phyloP scores from a whole-genome alignment of 176 grass and related monocot species.

The Chloris gayana region DNA sequence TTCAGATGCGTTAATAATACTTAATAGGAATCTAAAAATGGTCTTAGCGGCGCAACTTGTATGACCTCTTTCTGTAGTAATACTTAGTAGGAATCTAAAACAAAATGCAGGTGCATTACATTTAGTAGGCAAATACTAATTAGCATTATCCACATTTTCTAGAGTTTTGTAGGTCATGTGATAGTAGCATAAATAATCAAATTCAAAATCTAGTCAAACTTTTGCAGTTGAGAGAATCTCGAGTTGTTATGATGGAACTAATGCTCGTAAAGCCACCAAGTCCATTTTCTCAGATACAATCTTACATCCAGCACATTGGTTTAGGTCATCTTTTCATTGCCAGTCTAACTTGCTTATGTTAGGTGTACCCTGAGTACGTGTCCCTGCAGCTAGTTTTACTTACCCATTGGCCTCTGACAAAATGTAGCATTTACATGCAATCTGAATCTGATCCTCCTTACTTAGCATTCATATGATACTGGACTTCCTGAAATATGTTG shows the following conservation, averaged over 20 bases:
- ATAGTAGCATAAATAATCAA: not conserved
- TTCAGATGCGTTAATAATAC: not conserved
- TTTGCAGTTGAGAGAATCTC: not conserved
- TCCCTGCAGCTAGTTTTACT: not conserved
- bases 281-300: not conserved
- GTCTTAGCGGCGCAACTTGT: not conserved
- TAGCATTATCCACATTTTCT: not conserved
- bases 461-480: not conserved
- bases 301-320: not conserved
- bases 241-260: not conserved
- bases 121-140: not conserved
- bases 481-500: conserved; percentile 9
- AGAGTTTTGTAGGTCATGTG: not conserved
- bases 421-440: not conserved
- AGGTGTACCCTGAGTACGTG: not conserved
- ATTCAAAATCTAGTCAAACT: not conserved
- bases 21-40: not conserved
- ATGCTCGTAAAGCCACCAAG: not conserved
- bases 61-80: no score
- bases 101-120: no score
- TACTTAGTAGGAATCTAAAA: not conserved
- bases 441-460: not conserved
- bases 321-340: not conserved
- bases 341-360: not conserved
- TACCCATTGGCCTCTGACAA: not conserved